Base-by-base conservation (phyloP, 345 rosid species). In the Populus alba region DNA sequence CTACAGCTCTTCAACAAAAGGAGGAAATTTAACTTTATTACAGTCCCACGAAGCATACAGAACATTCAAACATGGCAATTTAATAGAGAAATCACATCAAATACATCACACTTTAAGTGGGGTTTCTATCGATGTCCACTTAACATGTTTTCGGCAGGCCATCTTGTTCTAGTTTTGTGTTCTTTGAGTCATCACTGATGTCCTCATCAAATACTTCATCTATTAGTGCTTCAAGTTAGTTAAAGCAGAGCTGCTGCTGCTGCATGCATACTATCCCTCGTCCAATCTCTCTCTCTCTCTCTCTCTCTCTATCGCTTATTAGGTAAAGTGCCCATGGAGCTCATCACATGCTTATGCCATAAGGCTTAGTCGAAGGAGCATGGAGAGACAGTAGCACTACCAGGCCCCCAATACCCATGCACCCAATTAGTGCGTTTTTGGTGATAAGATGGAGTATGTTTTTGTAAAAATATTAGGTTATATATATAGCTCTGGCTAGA, bases 51-150 rank as follows among this genome's bases (percentile, higher is more conserved):
- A 78, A 78, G n/a, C 70, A 45, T 29, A 8, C 1, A 31, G 37
- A 33, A 33, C 37, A 33, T 33, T 33, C 37, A 33, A 33, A 3
- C 37, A 33, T 33, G 37, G 37, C 37, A 33, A 43, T 35, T 45
- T 53, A 43, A 62, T 31, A 61, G 65, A 61, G 65, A 43, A 6
- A 63, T 0, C 33, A 35, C 63, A 10, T 18, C 51, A 49, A 72
- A 49, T 35, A 27, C 27, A 15, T 18, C 23, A 35, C 39, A 16
- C 33, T 41, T 29, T 12, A 83, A 91, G 92, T 92, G 95, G 91
- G 81, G 55, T 83, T 85, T 80, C 75, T 71, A 75, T 91, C 86
- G 97, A 92, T 86, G 74, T 91, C 98, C 97, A 92, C 97, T 90
- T 27, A 80, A 43, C 70, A 67, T 68, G 74, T 78, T 80, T 73